These are phyloP conservation scores for Starmerella asiatica DNA, from an alignment of 805 yeast genomes.

Conservation along the genomic window DNA sequence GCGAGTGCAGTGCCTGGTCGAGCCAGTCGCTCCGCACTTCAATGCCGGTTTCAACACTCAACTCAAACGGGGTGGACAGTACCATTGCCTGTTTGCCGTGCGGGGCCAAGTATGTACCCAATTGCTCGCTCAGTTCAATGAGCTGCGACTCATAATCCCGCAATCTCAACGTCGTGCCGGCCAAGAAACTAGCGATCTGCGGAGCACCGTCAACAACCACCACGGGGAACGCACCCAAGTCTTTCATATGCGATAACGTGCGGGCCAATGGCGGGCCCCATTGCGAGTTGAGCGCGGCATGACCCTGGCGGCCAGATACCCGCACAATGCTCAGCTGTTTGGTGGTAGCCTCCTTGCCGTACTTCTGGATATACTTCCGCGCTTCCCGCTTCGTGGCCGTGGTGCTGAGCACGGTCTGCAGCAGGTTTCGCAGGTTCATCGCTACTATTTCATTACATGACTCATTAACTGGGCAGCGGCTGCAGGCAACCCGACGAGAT, in stretches of 20 bases:
- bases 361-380: constrained; percentile 59
- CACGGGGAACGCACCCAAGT: constrained; percentile 63
- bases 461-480: too few species aligned
- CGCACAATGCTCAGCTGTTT: constrained; percentile 27
- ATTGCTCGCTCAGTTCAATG: constrained; percentile 1
- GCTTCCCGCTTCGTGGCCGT: constrained; percentile 94
- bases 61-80: constrained; percentile 30
- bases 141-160: constrained; percentile 14
- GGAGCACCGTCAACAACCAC: constrained; percentile 41
- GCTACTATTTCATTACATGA: constrained; percentile 5
- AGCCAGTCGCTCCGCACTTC: constrained; percentile 29
- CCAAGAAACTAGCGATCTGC: constrained; percentile 20
- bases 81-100: constrained; percentile 20
- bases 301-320: constrained; percentile 11
- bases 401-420: constrained; percentile 71
- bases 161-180: constrained; percentile 1
- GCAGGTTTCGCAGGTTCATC: constrained; percentile 34
- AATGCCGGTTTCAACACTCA: constrained; percentile 19
- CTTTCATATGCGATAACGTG: constrained; percentile 41
- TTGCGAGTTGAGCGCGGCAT: constrained; percentile 11
- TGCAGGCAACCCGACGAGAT: too few species aligned
- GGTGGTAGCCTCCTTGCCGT: constrained; percentile 31
- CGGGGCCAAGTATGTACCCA: constrained; percentile 4
- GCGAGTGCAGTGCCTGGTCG: constrained; percentile 33
- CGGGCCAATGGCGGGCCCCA: constrained; percentile 30